Evolutionary conservation across 306 rosid species (phyloP), one percentile per base, ranked within the genome.

Genomic region (Cucurbita argyrosperma): DNA sequence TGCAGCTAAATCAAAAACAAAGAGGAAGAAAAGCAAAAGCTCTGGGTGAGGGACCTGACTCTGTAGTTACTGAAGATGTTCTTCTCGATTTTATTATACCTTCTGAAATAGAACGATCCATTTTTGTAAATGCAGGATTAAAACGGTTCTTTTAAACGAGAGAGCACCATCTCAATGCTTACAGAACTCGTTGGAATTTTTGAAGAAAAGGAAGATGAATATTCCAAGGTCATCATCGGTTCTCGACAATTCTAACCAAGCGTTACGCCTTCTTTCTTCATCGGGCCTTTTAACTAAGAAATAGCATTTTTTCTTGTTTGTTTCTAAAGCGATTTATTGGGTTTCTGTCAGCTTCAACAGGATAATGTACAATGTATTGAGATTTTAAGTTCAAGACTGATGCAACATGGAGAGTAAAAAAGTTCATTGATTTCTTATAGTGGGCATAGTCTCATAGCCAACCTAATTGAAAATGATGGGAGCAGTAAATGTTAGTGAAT

Each of bases 231-330:
- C 99, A 4, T 66, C 85, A 56, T 66, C 96, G 35, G 95, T 89
- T 79, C 84, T 94, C 84, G 85, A 83, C 77, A 91, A 94, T 85
- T 79, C 95, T 71, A 89, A 84, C 83, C 87, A 79, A 83, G 96
- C 98, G 19, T 81, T 91, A 59, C 95, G 97, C 63, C 80, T 87
- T 15, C 90, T 94, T 53, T 79, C 94, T 65, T 35, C 74, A 14
- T 84, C 97, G 0, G 94, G 97, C 63, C 50, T 88, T 79, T 76
- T 88, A 53, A 75, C 74, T 65, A 75, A 68, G 87, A 85, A 81
- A 9, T 75, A 75, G 50, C 60, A 1, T 30, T 30, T 30, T 30
- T 30, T 30, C 2, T 30, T 30, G 10, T 23, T 73, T 42, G 39
- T 38, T 71, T 51, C 4, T 4, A n/a, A 54, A 12, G 39, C 16